Evolutionary conservation across 805 yeast genomes (phyloP).

Genomic region (Candida awuae): DNA sequence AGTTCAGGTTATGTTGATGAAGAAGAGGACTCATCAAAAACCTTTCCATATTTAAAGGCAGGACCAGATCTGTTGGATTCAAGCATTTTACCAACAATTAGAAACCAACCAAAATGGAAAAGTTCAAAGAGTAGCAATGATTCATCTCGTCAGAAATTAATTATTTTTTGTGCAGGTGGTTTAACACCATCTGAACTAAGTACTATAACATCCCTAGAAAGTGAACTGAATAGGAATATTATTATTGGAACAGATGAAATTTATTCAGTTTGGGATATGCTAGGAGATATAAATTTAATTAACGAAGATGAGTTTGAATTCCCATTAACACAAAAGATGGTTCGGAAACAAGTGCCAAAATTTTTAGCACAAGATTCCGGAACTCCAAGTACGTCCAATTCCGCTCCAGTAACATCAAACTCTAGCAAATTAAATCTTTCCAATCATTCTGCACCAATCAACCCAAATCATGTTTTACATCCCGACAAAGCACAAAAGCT

Average conservation of each 20-base stretch:
- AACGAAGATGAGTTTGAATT: conserved; percentile 23
- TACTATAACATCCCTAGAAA: conserved; percentile 62
- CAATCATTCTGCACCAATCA: conserved; percentile 3
- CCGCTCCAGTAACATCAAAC: background rate
- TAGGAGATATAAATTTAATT: conserved; percentile 27
- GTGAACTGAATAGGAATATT: conserved; percentile 58
- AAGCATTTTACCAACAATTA: conserved; percentile 11
- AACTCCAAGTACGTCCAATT: conserved; percentile 6
- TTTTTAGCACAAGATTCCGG: conserved; percentile 17
- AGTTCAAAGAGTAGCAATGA: conserved; percentile 19
- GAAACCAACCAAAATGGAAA: conserved; percentile 27
- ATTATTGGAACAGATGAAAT: conserved; percentile 76
- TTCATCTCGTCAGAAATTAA: conserved; percentile 52
- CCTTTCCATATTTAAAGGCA: conserved; percentile 40
- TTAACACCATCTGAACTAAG: conserved; percentile 75
- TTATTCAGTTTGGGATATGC: conserved; percentile 35
- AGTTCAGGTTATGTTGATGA: conserved; percentile 10
- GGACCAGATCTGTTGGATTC: conserved; percentile 22
- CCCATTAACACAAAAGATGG: conserved; percentile 18
- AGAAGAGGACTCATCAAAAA: conserved; percentile 38
- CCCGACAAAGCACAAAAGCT: conserved; percentile 6
- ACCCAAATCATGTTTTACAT: background rate
- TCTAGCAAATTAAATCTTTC: too few species aligned
- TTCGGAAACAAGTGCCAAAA: conserved; percentile 17
- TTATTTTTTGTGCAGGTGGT: conserved; percentile 86